These are phyloP conservation scores for Aspergillus amoenus DNA, from an alignment of 2,329 filamentous ascomycete species.

Conservation along the genomic window DNA sequence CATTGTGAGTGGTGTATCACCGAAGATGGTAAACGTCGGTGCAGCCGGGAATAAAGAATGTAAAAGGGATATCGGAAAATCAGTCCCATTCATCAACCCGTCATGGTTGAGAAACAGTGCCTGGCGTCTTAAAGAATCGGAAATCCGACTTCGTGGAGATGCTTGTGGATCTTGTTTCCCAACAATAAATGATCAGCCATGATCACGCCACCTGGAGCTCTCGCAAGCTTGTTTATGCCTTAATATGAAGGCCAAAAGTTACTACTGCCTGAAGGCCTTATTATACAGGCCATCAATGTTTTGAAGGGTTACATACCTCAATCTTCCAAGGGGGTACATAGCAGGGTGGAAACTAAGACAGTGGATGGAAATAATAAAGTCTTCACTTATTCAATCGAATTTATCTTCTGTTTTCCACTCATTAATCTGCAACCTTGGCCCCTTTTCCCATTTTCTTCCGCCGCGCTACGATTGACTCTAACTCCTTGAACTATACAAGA, in stretches of 20 bases:
- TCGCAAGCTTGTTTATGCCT: slow-evolving; percentile 1
- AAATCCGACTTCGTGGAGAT: not conserved
- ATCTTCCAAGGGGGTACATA: slow-evolving; percentile 4
- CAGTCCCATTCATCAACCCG: not conserved
- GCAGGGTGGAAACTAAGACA: not conserved
- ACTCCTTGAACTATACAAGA: not conserved
- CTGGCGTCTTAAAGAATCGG: not conserved
- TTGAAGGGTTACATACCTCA: slow-evolving; percentile 3
- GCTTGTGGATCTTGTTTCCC: slow-evolving; percentile 1
- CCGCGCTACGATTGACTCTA: not conserved
- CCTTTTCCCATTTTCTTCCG: not conserved
- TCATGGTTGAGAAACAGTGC: not conserved
- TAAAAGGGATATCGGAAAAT: not conserved
- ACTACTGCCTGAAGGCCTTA: not conserved
- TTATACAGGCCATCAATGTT: not conserved
- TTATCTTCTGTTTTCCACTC: not conserved
- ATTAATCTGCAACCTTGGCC: not conserved
- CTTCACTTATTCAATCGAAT: not conserved
- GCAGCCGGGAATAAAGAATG: not conserved
- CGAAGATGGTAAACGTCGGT: not conserved
- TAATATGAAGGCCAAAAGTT: not conserved
- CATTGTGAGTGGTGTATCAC: slow-evolving; percentile 23
- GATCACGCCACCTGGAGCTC: slow-evolving; percentile 13
- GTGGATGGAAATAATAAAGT: not conserved
- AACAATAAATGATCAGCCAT: not conserved